Evolutionary conservation across 805 yeast species (phyloP), one percentile per base, ranked within the genome.

Genomic region (Wickerhamiella azymoides): DNA sequence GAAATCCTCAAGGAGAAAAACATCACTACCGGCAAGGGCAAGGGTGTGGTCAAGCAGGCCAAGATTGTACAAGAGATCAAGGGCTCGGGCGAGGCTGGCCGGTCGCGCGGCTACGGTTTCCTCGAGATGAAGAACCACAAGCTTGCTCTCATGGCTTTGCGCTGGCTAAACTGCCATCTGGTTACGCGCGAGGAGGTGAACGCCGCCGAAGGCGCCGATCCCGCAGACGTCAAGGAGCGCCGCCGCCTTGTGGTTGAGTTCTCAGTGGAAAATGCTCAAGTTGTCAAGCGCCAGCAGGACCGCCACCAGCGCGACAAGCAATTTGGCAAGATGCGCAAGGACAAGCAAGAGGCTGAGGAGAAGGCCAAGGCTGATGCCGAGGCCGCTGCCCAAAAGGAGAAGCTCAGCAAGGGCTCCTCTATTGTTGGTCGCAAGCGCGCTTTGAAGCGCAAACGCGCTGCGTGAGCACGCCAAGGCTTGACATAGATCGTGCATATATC

Each of bases 81-180:
- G 61, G 94, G 86, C 7, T 70, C 89, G 8, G 93, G 94, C 17
- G 80, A 80, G 21, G 64, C 71, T 25, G 98, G 98, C 47, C 74
- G 98, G 63, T 79, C 92, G 58, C 80, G 96, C 69, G 98, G 98
- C 50, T 92, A 89, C 58, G 98, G 98, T 52, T 89, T 92, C 71
- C 64, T 92, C 39, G 97, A 92, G 65, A 86, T 72, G 63, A 78
- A 86, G 64, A 94, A 88, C 63, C 98, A 92, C 63, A 82, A 81
- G 63, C 62, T 80, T 51, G 97, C 98, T 1, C 71, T 92, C 53
- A 88, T 86, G 96, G 96, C 94, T 2, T 73, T 92, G 47, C 77
- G 98, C 69, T 92, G 96, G 95, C 71, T 92, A 62, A 92, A 92
- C 62, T 95, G 94, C 7, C 96, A 89, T 60, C 80, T 76, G 57